A percentile compares a stretch with the other conserved stretches of the same genome.
These are phyloP conservation scores for Knoxdaviesia capensis DNA, from an alignment of 2,329 filamentous ascomycete genomes.

Conservation along the genomic window DNA sequence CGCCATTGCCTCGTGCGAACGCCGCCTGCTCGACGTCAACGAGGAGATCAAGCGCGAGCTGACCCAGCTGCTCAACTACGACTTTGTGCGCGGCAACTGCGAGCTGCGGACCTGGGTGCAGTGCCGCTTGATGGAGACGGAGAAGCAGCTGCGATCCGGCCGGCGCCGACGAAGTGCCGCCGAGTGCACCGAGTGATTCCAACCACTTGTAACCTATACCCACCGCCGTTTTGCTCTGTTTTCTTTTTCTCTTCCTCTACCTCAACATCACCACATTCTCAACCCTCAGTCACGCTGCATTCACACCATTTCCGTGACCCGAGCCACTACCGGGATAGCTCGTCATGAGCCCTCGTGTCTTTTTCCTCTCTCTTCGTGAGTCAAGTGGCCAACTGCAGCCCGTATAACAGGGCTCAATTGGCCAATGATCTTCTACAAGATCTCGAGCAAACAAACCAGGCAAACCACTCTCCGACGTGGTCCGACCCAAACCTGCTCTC, in stretches of 20 bases:
- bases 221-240: neutral
- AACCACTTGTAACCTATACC: neutral
- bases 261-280: neutral
- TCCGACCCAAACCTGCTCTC: too few species aligned
- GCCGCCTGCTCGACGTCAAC: constrained; percentile 33
- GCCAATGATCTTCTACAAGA: too few species aligned
- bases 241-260: neutral
- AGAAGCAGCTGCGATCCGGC: constrained; percentile 34
- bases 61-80: constrained; percentile 41
- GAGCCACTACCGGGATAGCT: too few species aligned
- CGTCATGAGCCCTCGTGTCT: too few species aligned
- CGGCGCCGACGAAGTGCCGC: constrained; percentile 24
- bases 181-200: neutral
- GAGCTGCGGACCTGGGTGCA: constrained; percentile 38
- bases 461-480: too few species aligned
- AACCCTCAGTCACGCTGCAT: neutral
- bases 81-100: constrained; percentile 27
- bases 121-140: constrained; percentile 36
- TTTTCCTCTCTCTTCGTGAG: too few species aligned
- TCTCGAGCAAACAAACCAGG: too few species aligned
- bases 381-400: too few species aligned
- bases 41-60: constrained; percentile 40
- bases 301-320: neutral
- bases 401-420: too few species aligned
- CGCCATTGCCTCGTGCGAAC: constrained; percentile 30